Conservation (phyloP, 768 basidiomycete species). For the Crassisporium funariophilum region DNA sequence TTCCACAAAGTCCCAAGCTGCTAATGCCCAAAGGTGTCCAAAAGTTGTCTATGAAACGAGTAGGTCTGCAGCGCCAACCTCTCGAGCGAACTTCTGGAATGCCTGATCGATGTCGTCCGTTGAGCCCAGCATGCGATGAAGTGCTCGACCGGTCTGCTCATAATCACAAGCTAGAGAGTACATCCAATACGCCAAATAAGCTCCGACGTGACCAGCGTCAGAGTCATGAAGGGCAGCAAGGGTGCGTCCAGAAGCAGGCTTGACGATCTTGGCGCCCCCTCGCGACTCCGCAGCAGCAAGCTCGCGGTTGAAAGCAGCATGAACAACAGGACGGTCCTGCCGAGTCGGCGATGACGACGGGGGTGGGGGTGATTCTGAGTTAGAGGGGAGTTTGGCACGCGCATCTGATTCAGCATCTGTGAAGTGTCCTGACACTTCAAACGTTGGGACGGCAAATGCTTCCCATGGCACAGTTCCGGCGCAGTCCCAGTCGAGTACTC, state of each 20-base stretch:
- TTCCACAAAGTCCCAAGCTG: too few species aligned
- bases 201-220: conserved; percentile 42
- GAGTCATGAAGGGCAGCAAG: conserved; percentile 43
- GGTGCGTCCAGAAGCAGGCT: conserved; percentile 37
- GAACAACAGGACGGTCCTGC: conserved; percentile 30
- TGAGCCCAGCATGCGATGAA: conserved; percentile 34
- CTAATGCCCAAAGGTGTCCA: conserved; percentile 10
- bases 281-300: conserved; percentile 31
- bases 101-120: conserved; percentile 32
- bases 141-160: conserved; percentile 41
- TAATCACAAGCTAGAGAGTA: conserved; percentile 44
- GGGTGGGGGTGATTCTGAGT: conserved; percentile 12
- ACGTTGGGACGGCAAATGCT: conserved; percentile 43
- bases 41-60: too few species aligned
- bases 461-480: conserved; percentile 47
- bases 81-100: conserved; percentile 29
- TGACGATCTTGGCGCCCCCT: conserved; percentile 17
- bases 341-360: conserved; percentile 16
- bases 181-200: conserved; percentile 47
- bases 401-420: conserved; percentile 27
- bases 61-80: conserved; percentile 17
- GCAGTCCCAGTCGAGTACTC: conserved; percentile 46
- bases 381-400: conserved; percentile 17
- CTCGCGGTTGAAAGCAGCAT: conserved; percentile 33
- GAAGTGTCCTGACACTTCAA: conserved; percentile 43